phyloP scores from a whole-genome alignment of 352 stramenopile genomes.

The Pythium chondricola region DNA sequence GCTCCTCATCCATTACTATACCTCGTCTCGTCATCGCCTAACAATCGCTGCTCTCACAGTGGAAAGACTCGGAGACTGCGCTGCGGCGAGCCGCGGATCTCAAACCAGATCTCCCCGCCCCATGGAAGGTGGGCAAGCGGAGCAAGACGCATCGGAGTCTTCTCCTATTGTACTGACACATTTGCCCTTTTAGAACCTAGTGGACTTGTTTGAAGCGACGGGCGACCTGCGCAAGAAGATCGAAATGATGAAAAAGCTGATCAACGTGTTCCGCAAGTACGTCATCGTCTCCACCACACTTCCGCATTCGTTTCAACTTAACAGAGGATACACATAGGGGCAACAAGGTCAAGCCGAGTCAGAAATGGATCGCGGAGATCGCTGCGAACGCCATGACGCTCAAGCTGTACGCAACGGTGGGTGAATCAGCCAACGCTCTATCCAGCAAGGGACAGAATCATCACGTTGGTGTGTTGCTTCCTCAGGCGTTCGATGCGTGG shows the following conservation, averaged over 20 bases:
- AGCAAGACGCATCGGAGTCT: neutral
- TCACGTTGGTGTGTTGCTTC: neutral
- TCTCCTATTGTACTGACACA: neutral
- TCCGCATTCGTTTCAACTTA: no score
- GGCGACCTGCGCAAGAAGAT: constrained; percentile 55
- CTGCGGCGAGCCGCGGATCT: constrained; percentile 58
- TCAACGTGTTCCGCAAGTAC: constrained; percentile 60
- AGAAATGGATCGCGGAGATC: constrained; percentile 76
- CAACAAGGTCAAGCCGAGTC: constrained; percentile 69
- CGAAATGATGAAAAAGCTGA: constrained; percentile 63
- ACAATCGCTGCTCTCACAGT: no score
- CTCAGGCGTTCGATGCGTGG: constrained; percentile 70
- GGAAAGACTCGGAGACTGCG: constrained; percentile 61
- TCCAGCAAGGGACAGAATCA: neutral
- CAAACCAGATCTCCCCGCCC: constrained; percentile 63
- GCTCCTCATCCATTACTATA: no score
- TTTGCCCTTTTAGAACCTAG: constrained; percentile 41
- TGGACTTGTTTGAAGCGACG: constrained; percentile 60
- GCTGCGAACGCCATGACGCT: constrained; percentile 43
- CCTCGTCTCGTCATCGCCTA: no score
- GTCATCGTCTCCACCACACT: no score
- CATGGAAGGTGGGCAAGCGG: constrained; percentile 58
- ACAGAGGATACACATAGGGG: no score
- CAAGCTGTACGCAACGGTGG: constrained; percentile 45
- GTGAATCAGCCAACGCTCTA: neutral